phyloP scores from a whole-genome alignment of 2,329 filamentous ascomycete genomes.

The Chrysosporium keratinophilum region DNA sequence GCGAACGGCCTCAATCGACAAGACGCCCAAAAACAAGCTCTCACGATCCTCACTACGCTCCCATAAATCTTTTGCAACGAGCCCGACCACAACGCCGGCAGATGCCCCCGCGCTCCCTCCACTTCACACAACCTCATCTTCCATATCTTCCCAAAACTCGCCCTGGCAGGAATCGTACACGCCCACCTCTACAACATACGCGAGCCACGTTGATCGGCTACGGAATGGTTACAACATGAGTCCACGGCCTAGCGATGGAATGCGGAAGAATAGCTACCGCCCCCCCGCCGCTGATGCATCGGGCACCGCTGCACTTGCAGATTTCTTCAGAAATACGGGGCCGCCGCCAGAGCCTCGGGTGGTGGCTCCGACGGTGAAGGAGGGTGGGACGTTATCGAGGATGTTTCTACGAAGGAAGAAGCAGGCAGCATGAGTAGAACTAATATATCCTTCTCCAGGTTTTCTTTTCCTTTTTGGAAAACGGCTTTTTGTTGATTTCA shows the following conservation, averaged over 20 bases:
- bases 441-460: not conserved
- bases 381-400: constrained; percentile 18
- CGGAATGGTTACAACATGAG: constrained; percentile 20
- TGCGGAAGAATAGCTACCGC: not conserved
- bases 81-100: constrained; percentile 1
- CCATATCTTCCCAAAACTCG: not conserved
- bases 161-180: not conserved
- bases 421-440: constrained; percentile 15
- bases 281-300: constrained; percentile 7
- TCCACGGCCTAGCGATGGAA: not conserved
- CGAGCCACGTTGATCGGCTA: constrained; percentile 30
- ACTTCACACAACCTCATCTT: constrained; percentile 23
- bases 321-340: constrained; percentile 56
- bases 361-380: constrained; percentile 12
- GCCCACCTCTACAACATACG: constrained; percentile 24
- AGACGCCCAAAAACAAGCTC: constrained; percentile 23
- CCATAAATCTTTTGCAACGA: constrained; percentile 13
- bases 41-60: constrained; percentile 28
- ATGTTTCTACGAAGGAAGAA: constrained; percentile 24
- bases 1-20: constrained; percentile 25
- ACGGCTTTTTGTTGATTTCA: not conserved
- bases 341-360: constrained; percentile 24
- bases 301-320: constrained; percentile 57
- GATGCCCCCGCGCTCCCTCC: constrained; percentile 13
- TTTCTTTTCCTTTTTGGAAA: too few species aligned